These are phyloP conservation scores for Penicillium tannophilum DNA, from an alignment of 495 filamentous ascomycete genomes.

Conservation along the genomic window DNA sequence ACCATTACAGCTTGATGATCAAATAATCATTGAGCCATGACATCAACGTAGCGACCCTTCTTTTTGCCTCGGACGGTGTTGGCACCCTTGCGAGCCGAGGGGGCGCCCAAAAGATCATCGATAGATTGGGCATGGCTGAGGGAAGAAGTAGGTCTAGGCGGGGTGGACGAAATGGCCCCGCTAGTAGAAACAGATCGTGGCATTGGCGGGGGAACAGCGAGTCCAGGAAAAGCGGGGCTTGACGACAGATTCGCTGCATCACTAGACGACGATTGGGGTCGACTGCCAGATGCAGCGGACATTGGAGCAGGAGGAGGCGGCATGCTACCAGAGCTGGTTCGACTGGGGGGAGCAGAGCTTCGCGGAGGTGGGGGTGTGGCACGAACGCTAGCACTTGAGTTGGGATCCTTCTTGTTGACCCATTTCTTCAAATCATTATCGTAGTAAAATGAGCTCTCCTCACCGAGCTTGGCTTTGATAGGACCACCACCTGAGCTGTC, in stretches of 20 bases:
- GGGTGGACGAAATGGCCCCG: slow-evolving; percentile 37
- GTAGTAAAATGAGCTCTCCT: slow-evolving; percentile 90
- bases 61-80: slow-evolving; percentile 69
- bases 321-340: slow-evolving; percentile 41
- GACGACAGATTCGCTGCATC: slow-evolving; percentile 38
- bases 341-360: slow-evolving; percentile 45
- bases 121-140: slow-evolving; percentile 82
- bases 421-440: slow-evolving; percentile 94
- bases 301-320: slow-evolving; percentile 40
- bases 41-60: slow-evolving; percentile 89
- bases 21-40: slow-evolving; percentile 67
- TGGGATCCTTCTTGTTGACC: slow-evolving; percentile 90
- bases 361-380: slow-evolving; percentile 56
- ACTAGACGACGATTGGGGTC: slow-evolving; percentile 44
- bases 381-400: slow-evolving; percentile 47
- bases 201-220: slow-evolving; percentile 34
- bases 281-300: slow-evolving; percentile 33
- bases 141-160: slow-evolving; percentile 60
- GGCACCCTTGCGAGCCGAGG: slow-evolving; percentile 63
- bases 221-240: slow-evolving; percentile 42
- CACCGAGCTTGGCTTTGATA: slow-evolving; percentile 92
- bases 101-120: slow-evolving; percentile 78
- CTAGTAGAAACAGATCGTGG: slow-evolving; percentile 44
- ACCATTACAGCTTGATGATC: slow-evolving; percentile 5
- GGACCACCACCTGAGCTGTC: slow-evolving; percentile 60